Conservation (phyloP, 257 asterid genomes). For the Scutellaria barbata region DNA sequence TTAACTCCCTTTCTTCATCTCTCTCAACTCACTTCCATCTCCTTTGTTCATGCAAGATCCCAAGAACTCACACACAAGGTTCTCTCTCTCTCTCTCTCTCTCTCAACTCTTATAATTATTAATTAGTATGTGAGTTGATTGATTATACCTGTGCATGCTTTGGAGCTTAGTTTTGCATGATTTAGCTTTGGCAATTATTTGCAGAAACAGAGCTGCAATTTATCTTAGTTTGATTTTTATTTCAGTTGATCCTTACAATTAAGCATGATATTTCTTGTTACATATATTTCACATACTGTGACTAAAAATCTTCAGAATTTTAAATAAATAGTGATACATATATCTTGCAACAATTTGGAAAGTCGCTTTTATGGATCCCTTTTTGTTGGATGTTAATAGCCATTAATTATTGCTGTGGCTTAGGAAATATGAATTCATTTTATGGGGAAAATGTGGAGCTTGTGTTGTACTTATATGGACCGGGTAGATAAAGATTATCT, state of each 20-base stretch:
- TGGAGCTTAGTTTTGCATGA: background rate
- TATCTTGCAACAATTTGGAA: background rate
- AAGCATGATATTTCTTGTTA: background rate
- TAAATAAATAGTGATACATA: background rate
- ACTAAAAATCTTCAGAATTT: background rate
- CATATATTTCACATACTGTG: background rate
- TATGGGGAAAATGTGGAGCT: background rate
- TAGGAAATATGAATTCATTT: background rate
- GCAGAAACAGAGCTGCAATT: too few relatives aligned
- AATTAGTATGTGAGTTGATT: background rate
- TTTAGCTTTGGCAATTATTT: background rate
- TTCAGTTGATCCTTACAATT: background rate
- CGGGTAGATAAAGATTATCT: too few relatives aligned
- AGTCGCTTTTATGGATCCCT: background rate
- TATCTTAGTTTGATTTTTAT: background rate
- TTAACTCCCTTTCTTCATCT: slow-evolving; percentile 34
- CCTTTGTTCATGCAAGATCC: slow-evolving; percentile 60
- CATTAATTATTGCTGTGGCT: slow-evolving; percentile 11
- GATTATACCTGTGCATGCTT: background rate
- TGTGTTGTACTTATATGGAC: background rate
- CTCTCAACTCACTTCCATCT: slow-evolving; percentile 31
- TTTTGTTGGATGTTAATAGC: background rate
- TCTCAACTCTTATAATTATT: too few relatives aligned
- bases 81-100: slow-evolving; percentile 37
- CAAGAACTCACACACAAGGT: slow-evolving; percentile 53